Conservation (phyloP, 352 stramenopile genomes). For the Phytophthora cactorum region DNA sequence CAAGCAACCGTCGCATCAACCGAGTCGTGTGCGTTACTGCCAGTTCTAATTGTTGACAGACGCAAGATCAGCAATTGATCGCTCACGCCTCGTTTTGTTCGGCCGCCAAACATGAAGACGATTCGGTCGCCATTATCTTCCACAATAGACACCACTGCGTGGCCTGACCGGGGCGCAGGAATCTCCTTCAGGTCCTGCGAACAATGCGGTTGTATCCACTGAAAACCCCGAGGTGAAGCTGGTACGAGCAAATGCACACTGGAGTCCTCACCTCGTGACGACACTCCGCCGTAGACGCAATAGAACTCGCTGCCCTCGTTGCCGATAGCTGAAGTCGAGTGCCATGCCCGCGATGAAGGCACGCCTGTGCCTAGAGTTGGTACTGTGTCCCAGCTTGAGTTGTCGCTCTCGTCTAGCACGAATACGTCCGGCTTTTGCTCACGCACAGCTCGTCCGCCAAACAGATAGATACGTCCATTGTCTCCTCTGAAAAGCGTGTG, state of each 20-base stretch:
- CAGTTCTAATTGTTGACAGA: neutral
- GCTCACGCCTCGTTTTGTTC: conserved; percentile 70
- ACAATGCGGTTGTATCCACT: conserved; percentile 37
- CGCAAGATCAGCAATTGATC: conserved; percentile 47
- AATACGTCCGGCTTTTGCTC: conserved; percentile 64
- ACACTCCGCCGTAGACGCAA: conserved; percentile 70
- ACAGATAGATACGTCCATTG: conserved; percentile 42
- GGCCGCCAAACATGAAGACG: conserved; percentile 64
- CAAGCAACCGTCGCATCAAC: conserved; percentile 29
- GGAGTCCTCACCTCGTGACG: conserved; percentile 59
- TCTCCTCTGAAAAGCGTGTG: conserved; percentile 56
- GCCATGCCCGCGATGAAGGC: conserved; percentile 66
- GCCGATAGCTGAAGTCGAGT: conserved; percentile 48
- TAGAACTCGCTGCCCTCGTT: conserved; percentile 17
- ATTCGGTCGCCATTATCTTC: conserved; percentile 4
- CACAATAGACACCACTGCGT: conserved; percentile 46
- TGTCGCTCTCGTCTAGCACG: conserved; percentile 49
- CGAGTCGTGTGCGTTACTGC: neutral
- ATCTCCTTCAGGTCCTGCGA: conserved; percentile 16
- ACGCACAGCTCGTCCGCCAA: conserved; percentile 64
- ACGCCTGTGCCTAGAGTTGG: conserved; percentile 17
- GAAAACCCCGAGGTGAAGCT: conserved; percentile 17
- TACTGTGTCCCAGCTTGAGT: conserved; percentile 56
- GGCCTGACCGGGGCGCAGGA: conserved; percentile 54
- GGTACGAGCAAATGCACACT: conserved; percentile 44